Base-by-base conservation (phyloP, 768 basidiomycete genomes). In the Kwoniella sp. region DNA sequence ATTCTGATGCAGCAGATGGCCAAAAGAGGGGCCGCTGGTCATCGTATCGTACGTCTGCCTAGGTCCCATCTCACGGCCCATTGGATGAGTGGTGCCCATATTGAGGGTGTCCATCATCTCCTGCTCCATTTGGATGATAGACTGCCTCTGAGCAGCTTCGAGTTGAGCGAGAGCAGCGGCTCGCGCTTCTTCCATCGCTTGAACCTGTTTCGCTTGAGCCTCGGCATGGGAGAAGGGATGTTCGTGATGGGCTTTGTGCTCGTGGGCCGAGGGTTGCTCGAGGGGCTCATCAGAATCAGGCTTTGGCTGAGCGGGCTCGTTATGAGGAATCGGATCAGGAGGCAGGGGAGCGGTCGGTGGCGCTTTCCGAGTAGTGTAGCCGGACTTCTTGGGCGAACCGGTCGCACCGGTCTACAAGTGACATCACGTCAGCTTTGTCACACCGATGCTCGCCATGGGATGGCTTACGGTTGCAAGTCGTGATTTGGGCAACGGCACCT, bases 21-120 rank as follows among this genome's bases (percentile, higher is more conserved):
- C 79, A 47, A 80, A 80, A 0, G 76, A 78, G 17, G 79, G 76
- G 2, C 66, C 79, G 54, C 75, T 74, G 4, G 75, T 76, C 8
- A 54, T 48, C 0, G 79, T 80, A 17, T 74, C 65, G 30, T 66
- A 74, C 17, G 79, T 80, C 51, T 54, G 61, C 22, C 76, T 60
- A 23, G 71, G 73, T 31, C 73, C 73, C 55, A 68, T 76, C 2
- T 28, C 55, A 2, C 51, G 25, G 7, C 31, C 52, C 7, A 48
- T 20, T 15, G 53, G 30, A 28, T 17, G 17, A 1, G 17, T 25
- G 12, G 26, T 61, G 41, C n/a, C 58, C 47, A 58, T 55, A 17
- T 45, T 45, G 41, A 45, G 41, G 17, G 41, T 45, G 17, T 45
- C 15, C 41, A 45, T 9, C 55, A 60, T 60, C 34, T 61, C 59